Evolutionary conservation across 2,329 filamentous ascomycete genomes (phyloP).

Genomic region (Phyllosticta citrichinensis): DNA sequence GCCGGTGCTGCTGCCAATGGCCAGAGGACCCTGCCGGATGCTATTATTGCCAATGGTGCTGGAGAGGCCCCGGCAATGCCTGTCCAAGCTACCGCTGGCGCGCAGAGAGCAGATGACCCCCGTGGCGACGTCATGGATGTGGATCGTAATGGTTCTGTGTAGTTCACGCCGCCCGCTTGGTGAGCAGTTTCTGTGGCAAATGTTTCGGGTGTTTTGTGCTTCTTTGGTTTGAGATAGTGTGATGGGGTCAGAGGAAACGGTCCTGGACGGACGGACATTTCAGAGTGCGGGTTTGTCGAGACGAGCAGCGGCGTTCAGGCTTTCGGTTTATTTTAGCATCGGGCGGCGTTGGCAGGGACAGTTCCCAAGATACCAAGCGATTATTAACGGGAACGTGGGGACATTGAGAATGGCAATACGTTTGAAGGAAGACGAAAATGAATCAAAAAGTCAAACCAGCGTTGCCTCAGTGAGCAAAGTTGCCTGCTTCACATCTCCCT

Average conservation of each 20-base stretch:
- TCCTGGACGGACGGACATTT: background rate
- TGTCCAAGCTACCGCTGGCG: background rate
- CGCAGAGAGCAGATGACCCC: background rate
- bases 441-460: background rate
- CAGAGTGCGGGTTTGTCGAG: background rate
- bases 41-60: background rate
- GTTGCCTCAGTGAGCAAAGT: too few species aligned
- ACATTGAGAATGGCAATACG: background rate
- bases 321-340: background rate
- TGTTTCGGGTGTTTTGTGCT: too few species aligned
- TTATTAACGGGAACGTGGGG: background rate
- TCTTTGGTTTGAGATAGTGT: too few species aligned
- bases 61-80: background rate
- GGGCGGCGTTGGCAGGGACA: background rate
- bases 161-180: too few species aligned
- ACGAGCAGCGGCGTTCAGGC: background rate
- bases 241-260: background rate
- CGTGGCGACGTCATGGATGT: slow-evolving; percentile 5
- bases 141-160: background rate
- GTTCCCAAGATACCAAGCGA: background rate
- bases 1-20: slow-evolving; percentile 3
- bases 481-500: too few species aligned
- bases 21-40: background rate
- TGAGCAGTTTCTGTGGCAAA: too few species aligned
- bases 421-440: background rate